Evolutionary conservation across 179 eudicot species (phyloP).

Genomic region (Beta macrorhiza): DNA sequence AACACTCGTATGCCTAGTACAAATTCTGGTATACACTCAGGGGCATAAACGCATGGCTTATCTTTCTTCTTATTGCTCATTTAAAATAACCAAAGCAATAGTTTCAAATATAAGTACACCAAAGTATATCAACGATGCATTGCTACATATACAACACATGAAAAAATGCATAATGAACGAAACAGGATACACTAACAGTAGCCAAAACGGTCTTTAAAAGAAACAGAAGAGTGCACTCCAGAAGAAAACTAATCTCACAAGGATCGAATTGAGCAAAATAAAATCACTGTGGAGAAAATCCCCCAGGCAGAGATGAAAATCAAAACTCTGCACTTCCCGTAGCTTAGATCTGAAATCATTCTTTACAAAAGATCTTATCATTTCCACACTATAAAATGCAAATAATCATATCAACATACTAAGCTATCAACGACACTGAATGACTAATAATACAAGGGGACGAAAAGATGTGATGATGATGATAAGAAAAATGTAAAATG

Average conservation of each 20-base stretch:
- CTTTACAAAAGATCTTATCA: constrained; percentile 27
- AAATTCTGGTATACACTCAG: no score
- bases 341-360: constrained; percentile 14
- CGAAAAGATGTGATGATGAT: constrained; percentile 1
- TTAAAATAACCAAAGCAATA: no score
- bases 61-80: no score
- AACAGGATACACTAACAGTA: not conserved
- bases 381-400: constrained; percentile 23
- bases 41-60: no score
- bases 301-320: not conserved
- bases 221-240: not conserved
- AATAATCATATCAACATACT: constrained; percentile 38
- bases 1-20: no score
- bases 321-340: constrained; percentile 17
- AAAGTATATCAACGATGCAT: no score
- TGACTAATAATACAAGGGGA: constrained; percentile 24
- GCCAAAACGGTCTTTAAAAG: not conserved
- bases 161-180: not conserved
- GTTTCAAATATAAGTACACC: no score
- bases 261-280: not conserved
- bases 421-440: constrained; percentile 27
- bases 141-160: no score
- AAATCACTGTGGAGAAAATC: not conserved
- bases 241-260: not conserved
- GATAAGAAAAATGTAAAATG: not conserved